Evolutionary conservation across 345 rosid genomes (phyloP).

Genomic region (Eucalyptus victrix): DNA sequence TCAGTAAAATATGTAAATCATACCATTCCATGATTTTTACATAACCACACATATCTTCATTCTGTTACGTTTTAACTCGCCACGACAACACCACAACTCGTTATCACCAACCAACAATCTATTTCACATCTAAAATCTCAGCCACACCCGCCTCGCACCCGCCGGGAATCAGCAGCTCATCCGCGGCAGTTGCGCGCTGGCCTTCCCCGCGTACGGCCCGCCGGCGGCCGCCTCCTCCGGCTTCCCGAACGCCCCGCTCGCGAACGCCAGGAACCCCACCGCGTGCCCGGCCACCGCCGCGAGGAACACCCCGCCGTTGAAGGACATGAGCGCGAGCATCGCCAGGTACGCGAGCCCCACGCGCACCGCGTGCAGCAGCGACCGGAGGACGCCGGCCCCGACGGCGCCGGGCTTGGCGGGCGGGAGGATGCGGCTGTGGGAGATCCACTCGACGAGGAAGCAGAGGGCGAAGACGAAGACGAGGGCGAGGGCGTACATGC

Average conservation of each 20-base stretch:
- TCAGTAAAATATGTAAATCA: background rate
- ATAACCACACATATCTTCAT: background rate
- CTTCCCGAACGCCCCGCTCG: slow-evolving; percentile 28
- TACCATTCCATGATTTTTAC: background rate
- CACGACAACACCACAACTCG: background rate
- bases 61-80: background rate
- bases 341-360: slow-evolving; percentile 50
- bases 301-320: slow-evolving; percentile 66
- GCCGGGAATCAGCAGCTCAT: slow-evolving; percentile 6
- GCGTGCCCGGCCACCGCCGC: slow-evolving; percentile 58
- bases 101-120: background rate
- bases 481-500: slow-evolving; percentile 46
- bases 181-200: slow-evolving; percentile 1
- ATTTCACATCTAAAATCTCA: background rate
- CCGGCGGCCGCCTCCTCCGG: background rate
- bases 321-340: slow-evolving; percentile 87
- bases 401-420: slow-evolving; percentile 4
- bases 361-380: slow-evolving; percentile 30
- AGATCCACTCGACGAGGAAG: slow-evolving; percentile 39
- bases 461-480: slow-evolving; percentile 30
- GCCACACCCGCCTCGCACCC: background rate
- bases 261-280: slow-evolving; percentile 55
- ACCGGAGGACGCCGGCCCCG: slow-evolving; percentile 32
- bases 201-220: background rate
- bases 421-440: slow-evolving; percentile 21